Percentiles rank a stretch among this genome's conserved stretches.
Evolutionary conservation across 2,329 filamentous ascomycete genomes (phyloP).

Genomic region (Bipolaris oryzae): DNA sequence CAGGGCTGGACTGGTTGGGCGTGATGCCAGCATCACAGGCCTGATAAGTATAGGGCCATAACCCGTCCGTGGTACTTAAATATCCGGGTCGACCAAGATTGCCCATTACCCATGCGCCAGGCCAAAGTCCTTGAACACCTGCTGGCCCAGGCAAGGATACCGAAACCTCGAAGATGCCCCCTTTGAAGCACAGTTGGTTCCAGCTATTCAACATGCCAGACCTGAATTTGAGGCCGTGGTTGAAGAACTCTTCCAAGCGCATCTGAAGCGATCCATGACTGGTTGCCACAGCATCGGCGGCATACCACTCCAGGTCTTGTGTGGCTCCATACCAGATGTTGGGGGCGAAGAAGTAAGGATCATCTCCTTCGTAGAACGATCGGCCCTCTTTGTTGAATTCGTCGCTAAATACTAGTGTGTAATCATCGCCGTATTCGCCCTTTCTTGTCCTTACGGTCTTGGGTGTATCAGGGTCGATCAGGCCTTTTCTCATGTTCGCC

Average conservation of each 20-base stretch:
- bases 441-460: conserved; percentile 52
- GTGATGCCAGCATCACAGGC: conserved; percentile 59
- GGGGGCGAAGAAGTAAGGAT: conserved; percentile 60
- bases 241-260: conserved; percentile 54
- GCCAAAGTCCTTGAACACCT: conserved; percentile 58
- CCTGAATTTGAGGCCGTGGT: conserved; percentile 55
- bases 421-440: conserved; percentile 54
- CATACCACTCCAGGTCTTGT: conserved; percentile 59
- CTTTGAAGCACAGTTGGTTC: conserved; percentile 63
- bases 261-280: conserved; percentile 55
- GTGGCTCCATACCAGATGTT: conserved; percentile 63
- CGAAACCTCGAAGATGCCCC: conserved; percentile 60
- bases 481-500: conserved; percentile 53
- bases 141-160: conserved; percentile 59
- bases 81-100: conserved; percentile 61
- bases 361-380: conserved; percentile 63
- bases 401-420: conserved; percentile 62
- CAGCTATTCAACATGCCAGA: conserved; percentile 61
- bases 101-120: conserved; percentile 61
- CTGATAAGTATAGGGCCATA: conserved; percentile 63
- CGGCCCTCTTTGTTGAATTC: conserved; percentile 61
- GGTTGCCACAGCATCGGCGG: conserved; percentile 60
- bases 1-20: conserved; percentile 54
- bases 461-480: conserved; percentile 62
- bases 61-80: conserved; percentile 58